Evolutionary conservation across 192 early-diverging fungal species (phyloP).

Genomic region (Pilaira anomala): DNA sequence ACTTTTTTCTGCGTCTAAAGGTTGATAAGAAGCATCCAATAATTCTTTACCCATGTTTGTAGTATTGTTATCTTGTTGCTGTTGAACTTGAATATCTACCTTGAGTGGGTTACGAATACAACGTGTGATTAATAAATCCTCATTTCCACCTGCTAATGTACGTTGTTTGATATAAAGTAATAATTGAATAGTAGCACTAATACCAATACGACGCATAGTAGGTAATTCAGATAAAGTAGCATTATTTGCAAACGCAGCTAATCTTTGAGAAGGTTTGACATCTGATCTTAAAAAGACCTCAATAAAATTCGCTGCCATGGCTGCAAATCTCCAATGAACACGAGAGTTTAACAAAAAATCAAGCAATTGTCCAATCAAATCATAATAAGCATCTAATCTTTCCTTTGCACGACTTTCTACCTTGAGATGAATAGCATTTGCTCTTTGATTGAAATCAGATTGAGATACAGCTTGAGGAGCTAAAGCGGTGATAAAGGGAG

Average conservation of each 20-base stretch:
- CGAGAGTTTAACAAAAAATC: slow-evolving; percentile 55
- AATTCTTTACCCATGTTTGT: neutral
- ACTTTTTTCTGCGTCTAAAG: slow-evolving; percentile 15
- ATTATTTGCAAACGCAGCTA: slow-evolving; percentile 57
- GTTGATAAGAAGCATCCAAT: slow-evolving; percentile 31
- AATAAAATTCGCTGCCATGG: slow-evolving; percentile 78
- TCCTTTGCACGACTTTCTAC: neutral
- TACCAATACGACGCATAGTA: slow-evolving; percentile 64
- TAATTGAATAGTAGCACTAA: slow-evolving; percentile 56
- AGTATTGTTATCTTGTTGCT: neutral
- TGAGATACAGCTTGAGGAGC: too few relatives aligned
- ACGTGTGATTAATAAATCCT: slow-evolving; percentile 39
- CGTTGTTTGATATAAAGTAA: slow-evolving; percentile 73
- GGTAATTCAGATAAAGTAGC: slow-evolving; percentile 71
- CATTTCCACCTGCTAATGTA: slow-evolving; percentile 48
- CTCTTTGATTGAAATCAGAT: too few relatives aligned
- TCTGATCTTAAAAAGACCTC: slow-evolving; percentile 68
- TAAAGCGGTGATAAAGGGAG: slow-evolving; percentile 6
- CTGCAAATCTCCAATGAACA: slow-evolving; percentile 80
- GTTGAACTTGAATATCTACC: neutral
- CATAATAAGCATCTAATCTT: slow-evolving; percentile 40
- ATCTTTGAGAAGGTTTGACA: slow-evolving; percentile 44
- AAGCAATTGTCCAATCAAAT: slow-evolving; percentile 47
- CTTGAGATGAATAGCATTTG: neutral
- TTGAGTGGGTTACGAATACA: slow-evolving; percentile 45